Percentiles rank a stretch among this genome's conserved stretches.
Conservation (phyloP, 2,329 filamentous ascomycete genomes). For the Talaromyces islandicus region DNA sequence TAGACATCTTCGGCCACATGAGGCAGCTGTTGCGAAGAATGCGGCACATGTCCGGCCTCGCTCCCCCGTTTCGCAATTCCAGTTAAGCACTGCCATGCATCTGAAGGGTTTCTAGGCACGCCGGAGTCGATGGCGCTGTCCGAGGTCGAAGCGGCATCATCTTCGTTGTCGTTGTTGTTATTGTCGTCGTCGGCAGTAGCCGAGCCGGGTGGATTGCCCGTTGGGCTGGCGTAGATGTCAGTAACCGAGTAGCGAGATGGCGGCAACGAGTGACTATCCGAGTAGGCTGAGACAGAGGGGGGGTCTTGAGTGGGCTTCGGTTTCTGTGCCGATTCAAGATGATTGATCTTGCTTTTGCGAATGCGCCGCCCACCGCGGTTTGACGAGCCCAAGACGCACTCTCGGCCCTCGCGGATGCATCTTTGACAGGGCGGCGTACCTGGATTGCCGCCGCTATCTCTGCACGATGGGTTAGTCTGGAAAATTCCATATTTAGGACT, state of each 20-base stretch:
- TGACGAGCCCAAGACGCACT: constrained; percentile 54
- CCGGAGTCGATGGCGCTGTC: constrained; percentile 32
- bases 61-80: constrained; percentile 37
- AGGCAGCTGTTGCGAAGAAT: constrained; percentile 2
- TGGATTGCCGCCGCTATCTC: constrained; percentile 43
- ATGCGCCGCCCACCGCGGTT: constrained; percentile 55
- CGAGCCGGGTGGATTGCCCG: constrained; percentile 22
- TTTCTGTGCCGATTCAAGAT: constrained; percentile 18
- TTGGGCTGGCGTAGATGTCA: constrained; percentile 27
- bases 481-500: neutral
- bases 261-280: constrained; percentile 19
- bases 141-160: constrained; percentile 23
- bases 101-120: constrained; percentile 42
- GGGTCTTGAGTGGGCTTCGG: constrained; percentile 22
- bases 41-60: constrained; percentile 1
- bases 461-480: constrained; percentile 14
- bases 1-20: neutral
- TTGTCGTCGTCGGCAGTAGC: constrained; percentile 33
- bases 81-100: constrained; percentile 44
- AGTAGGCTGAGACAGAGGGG: constrained; percentile 19
- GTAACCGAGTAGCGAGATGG: constrained; percentile 26
- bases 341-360: constrained; percentile 45
- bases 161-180: constrained; percentile 1
- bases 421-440: constrained; percentile 51
- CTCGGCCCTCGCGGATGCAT: constrained; percentile 52